These are phyloP conservation scores for Chenopodium album DNA, from an alignment of 148 eudicot genomes.

Conservation along the genomic window DNA sequence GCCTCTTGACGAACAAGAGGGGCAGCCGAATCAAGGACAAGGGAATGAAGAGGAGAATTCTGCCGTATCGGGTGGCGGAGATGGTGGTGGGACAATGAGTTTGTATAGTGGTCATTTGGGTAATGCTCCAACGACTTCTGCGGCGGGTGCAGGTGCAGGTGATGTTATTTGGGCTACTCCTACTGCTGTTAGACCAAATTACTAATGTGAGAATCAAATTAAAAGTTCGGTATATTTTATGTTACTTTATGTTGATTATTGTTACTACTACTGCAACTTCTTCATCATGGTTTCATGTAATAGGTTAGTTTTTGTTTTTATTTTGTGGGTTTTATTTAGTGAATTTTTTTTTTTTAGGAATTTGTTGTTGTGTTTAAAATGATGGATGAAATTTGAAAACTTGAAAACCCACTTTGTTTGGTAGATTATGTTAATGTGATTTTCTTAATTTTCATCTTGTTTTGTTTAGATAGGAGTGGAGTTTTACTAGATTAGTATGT, in stretches of 20 bases:
- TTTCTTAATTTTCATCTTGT: neutral
- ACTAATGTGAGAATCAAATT: neutral
- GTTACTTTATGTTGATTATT: neutral
- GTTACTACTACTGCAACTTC: neutral
- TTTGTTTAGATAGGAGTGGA: neutral
- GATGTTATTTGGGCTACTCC: neutral
- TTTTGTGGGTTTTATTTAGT: neutral
- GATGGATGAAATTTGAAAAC: neutral
- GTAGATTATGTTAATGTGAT: neutral
- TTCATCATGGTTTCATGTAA: neutral
- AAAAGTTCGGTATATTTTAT: neutral
- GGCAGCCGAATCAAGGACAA: neutral
- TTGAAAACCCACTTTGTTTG: neutral
- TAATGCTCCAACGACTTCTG: neutral
- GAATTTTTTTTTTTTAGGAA: neutral
- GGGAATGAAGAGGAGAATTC: constrained; percentile 20
- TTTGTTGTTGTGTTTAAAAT: neutral
- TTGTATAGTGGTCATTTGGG: constrained; percentile 24
- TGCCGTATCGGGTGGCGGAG: constrained; percentile 36
- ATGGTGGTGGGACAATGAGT: constrained; percentile 12
- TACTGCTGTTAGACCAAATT: neutral
- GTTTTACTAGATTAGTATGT: neutral
- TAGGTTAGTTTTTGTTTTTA: constrained; percentile 1
- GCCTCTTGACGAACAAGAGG: constrained; percentile 32
- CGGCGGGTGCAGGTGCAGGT: neutral